These are phyloP conservation scores for Cymbopogon citratus DNA, from an alignment of 176 grass and related monocot species.

Conservation along the genomic window DNA sequence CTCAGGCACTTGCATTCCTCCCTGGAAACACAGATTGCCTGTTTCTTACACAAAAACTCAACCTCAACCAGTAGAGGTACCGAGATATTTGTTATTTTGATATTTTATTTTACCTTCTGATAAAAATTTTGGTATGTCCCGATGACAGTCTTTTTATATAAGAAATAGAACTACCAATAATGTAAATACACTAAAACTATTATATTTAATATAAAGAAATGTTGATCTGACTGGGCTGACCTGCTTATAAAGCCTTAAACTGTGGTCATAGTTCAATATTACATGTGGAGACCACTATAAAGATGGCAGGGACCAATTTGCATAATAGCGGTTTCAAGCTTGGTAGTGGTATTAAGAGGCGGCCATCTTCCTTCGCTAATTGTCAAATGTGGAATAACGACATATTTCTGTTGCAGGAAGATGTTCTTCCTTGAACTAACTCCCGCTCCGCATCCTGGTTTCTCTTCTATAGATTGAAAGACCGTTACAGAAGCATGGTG, in stretches of 20 bases:
- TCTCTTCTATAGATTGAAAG: conserved; percentile 69
- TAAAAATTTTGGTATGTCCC: not conserved
- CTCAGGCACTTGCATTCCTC: not conserved
- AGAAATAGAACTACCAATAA: not conserved
- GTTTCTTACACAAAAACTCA: too few relatives aligned
- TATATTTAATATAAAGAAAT: not conserved
- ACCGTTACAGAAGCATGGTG: conserved; percentile 92
- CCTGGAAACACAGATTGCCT: too few relatives aligned
- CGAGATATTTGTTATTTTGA: not conserved
- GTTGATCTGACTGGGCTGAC: not conserved
- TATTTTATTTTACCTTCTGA: not conserved
- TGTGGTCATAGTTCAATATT: not conserved
- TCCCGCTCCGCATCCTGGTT: not conserved
- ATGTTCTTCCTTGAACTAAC: conserved; percentile 25
- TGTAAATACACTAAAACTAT: not conserved
- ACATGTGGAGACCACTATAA: conserved; percentile 8
- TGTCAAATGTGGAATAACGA: not conserved
- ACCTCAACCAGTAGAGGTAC: not conserved
- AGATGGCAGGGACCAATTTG: not conserved
- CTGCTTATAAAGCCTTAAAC: not conserved
- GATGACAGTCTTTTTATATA: not conserved
- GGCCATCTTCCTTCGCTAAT: not conserved
- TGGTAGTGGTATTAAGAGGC: not conserved
- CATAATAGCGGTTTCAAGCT: not conserved
- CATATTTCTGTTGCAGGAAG: conserved; percentile 4